These are phyloP conservation scores for Lipomyces yamadae DNA, from an alignment of 805 yeast genomes.

Conservation along the genomic window DNA sequence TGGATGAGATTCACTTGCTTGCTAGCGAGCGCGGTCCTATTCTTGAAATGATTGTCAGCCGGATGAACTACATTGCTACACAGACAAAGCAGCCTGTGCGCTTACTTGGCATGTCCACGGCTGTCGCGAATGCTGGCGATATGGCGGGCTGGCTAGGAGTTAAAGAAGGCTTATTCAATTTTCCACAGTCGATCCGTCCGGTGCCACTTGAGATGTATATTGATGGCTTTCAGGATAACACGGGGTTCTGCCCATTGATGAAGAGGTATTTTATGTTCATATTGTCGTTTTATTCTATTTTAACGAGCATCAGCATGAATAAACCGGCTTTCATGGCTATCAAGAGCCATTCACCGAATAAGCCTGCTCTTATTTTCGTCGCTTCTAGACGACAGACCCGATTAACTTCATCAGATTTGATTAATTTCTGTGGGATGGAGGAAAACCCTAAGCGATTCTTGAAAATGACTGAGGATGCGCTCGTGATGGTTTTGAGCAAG, in stretches of 20 bases:
- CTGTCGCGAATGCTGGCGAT: conserved; percentile 83
- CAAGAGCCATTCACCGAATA: conserved; percentile 82
- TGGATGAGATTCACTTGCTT: conserved; percentile 84
- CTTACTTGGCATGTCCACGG: conserved; percentile 79
- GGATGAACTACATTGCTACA: conserved; percentile 74
- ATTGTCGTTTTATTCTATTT: neutral
- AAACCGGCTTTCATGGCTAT: conserved; percentile 92
- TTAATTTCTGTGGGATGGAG: conserved; percentile 79
- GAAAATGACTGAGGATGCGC: conserved; percentile 66
- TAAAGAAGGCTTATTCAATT: conserved; percentile 71
- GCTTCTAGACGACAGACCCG: conserved; percentile 84
- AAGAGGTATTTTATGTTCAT: conserved; percentile 45
- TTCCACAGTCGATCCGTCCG: conserved; percentile 81
- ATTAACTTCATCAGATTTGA: conserved; percentile 76
- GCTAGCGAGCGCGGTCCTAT: conserved; percentile 89
- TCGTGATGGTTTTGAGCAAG: conserved; percentile 53
- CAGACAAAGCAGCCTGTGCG: conserved; percentile 66
- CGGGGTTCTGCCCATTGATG: conserved; percentile 83
- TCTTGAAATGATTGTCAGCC: conserved; percentile 85
- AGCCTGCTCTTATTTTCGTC: conserved; percentile 84
- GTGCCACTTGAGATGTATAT: conserved; percentile 86
- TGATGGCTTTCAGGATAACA: conserved; percentile 82
- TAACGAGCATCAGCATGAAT: conserved; percentile 59
- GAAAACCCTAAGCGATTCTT: conserved; percentile 74
- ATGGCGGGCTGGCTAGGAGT: conserved; percentile 87